These are phyloP conservation scores for Paramyrothecium roridum DNA, from an alignment of 2,329 filamentous ascomycete genomes.

Conservation along the genomic window DNA sequence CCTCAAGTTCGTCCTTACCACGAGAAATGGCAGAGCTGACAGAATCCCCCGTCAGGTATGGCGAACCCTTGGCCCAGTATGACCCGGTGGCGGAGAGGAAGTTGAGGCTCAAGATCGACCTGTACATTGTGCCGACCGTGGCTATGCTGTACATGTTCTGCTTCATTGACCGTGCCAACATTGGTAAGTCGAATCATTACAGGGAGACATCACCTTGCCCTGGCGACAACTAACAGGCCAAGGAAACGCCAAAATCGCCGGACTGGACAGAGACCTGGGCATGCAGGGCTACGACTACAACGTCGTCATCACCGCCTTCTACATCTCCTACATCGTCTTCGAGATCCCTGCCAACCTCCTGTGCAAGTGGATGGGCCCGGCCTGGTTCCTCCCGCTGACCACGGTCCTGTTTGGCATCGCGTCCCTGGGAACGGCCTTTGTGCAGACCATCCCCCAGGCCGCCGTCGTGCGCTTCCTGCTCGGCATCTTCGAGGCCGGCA, in stretches of 20 bases:
- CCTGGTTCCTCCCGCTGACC: conserved; percentile 65
- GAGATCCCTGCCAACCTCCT: conserved; percentile 66
- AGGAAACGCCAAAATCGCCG: conserved; percentile 68
- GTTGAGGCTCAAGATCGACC: conserved; percentile 61
- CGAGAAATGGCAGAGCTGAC: neutral
- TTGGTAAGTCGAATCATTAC: conserved; percentile 39
- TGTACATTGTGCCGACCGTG: conserved; percentile 62
- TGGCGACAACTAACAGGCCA: neutral
- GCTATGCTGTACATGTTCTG: conserved; percentile 52
- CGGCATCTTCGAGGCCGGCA: conserved; percentile 68
- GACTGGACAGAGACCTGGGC: conserved; percentile 58
- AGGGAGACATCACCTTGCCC: neutral
- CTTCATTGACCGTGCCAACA: conserved; percentile 66
- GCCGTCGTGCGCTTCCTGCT: conserved; percentile 66
- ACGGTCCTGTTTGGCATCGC: conserved; percentile 61
- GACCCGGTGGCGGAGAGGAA: conserved; percentile 53
- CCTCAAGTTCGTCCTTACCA: neutral
- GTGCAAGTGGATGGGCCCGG: conserved; percentile 70
- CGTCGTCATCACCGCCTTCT: conserved; percentile 63
- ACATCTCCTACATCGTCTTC: conserved; percentile 70
- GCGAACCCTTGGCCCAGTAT: conserved; percentile 47
- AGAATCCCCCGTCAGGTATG: conserved; percentile 33
- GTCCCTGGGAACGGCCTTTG: conserved; percentile 65
- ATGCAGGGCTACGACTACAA: conserved; percentile 68
- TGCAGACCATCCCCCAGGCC: conserved; percentile 46